Evolutionary conservation across 2,329 filamentous ascomycete species (phyloP).

Genomic region (Fusarium torreyae): DNA sequence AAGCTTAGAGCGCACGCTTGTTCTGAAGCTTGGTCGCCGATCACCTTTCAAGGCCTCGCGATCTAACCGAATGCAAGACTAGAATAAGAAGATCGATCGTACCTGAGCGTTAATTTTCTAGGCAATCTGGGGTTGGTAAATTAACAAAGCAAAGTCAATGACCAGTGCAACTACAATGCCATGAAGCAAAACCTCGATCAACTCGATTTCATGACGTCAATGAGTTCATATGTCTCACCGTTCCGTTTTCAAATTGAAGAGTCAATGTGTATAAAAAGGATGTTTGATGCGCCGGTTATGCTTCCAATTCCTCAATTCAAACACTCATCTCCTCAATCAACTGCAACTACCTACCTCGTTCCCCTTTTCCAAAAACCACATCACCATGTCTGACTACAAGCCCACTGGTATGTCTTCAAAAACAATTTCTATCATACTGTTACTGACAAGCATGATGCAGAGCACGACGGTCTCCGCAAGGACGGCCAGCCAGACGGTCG

Average conservation of each 20-base stretch:
- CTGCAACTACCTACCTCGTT: background rate
- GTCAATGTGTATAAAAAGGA: slow-evolving; percentile 12
- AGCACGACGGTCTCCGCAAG: slow-evolving; percentile 47
- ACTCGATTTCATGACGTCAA: slow-evolving; percentile 26
- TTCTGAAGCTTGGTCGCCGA: background rate
- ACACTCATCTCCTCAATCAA: background rate
- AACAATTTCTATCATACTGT: accelerated
- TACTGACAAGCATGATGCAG: background rate
- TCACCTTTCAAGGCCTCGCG: background rate
- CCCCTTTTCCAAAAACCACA: background rate
- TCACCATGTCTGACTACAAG: slow-evolving; percentile 37
- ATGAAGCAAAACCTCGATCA: background rate
- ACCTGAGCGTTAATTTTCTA: slow-evolving; percentile 21
- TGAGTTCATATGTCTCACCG: background rate
- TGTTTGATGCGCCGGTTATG: background rate
- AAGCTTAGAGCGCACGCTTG: no score
- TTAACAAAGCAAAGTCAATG: slow-evolving; percentile 33
- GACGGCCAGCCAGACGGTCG: slow-evolving; percentile 42
- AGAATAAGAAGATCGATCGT: slow-evolving; percentile 1
- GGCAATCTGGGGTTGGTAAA: slow-evolving; percentile 1
- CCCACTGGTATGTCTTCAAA: slow-evolving; percentile 22
- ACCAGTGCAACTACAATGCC: slow-evolving; percentile 8
- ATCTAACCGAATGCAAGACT: background rate
- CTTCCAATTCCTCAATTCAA: background rate
- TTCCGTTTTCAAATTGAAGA: background rate